Evolutionary conservation across 768 basidiomycete genomes (phyloP), one percentile per base, ranked within the genome.

Genomic region (Leccinum imitatum): DNA sequence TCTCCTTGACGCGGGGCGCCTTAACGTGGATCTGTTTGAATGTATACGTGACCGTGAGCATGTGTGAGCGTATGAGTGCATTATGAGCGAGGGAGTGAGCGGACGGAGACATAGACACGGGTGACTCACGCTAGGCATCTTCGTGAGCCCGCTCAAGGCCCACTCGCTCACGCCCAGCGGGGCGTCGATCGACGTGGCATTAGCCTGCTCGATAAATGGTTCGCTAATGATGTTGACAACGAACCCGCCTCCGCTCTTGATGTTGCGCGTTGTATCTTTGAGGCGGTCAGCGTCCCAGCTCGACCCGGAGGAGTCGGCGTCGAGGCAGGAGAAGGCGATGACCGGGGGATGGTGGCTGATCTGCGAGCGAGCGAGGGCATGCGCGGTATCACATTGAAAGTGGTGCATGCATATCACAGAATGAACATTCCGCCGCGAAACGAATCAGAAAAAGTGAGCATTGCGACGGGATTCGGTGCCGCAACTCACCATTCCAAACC

Each of bases 201-300:
- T 78, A 13, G 79, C 80, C 14, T 70, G 64, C 51, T 79, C 76
- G 13, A 75, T 53, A 37, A 73, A 80, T 0, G 79, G 74, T 61
- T 84, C 82, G 58, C 81, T 82, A 65, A 87, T 84, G 65, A 84
- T 83, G 63, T 78, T 46, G n/a, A 46, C 44, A 14, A 15, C 37
- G 15, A 39, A 39, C 3, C 37, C 37, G 15, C 15, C 37, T 6
- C 37, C 37, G 15, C 15, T 17, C 15, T 17, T 17, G 15, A 15
- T 39, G 7, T 39, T 39, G 37, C 37, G 15, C 15, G 37, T 39
- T 65, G 81, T 82, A 59, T 84, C 84, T 59, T 77, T 76, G 35
- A 66, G 39, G 6, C 63, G 35, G n/a, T 13, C 66, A 37, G 6
- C 14, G 35, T 15, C 35, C 35, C 0, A 37, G 13, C 14, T 37